phyloP scores from a whole-genome alignment of 495 filamentous ascomycete genomes.

The Trichoderma parareesei region DNA sequence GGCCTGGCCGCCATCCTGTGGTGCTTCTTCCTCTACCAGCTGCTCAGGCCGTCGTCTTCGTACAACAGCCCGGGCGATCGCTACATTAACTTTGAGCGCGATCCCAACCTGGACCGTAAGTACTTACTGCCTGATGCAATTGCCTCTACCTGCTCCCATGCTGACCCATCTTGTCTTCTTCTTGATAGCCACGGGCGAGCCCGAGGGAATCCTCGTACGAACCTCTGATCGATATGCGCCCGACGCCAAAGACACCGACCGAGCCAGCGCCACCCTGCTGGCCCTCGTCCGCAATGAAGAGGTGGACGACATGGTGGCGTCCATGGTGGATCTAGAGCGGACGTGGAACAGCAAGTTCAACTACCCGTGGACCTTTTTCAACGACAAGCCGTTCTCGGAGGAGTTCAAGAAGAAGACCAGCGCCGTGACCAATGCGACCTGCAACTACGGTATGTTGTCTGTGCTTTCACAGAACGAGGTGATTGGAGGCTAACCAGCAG shows the following conservation, averaged over 20 bases:
- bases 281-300: slow-evolving; percentile 92
- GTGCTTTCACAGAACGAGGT: neutral
- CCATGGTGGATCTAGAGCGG: slow-evolving; percentile 84
- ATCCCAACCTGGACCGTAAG: slow-evolving; percentile 80
- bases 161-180: no score
- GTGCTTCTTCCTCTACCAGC: slow-evolving; percentile 64
- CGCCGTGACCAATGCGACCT: slow-evolving; percentile 74
- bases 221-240: slow-evolving; percentile 66
- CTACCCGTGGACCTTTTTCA: slow-evolving; percentile 99
- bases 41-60: slow-evolving; percentile 44
- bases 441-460: slow-evolving; percentile 61
- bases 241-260: slow-evolving; percentile 59
- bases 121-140: slow-evolving; percentile 13
- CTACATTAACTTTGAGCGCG: slow-evolving; percentile 50
- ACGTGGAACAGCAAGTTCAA: slow-evolving; percentile 99
- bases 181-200: slow-evolving; percentile 66
- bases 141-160: slow-evolving; percentile 7
- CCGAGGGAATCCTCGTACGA: slow-evolving; percentile 61
- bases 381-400: slow-evolving; percentile 82
- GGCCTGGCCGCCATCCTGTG: slow-evolving; percentile 60
- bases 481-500: slow-evolving; percentile 1
- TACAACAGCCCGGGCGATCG: slow-evolving; percentile 33
- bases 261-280: slow-evolving; percentile 88
- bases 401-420: slow-evolving; percentile 82
- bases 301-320: slow-evolving; percentile 68